Percentiles rank a stretch among this genome's conserved stretches.
These are phyloP conservation scores for Colletotrichum theobromicola DNA, from an alignment of 2,329 filamentous ascomycete genomes.

Conservation along the genomic window DNA sequence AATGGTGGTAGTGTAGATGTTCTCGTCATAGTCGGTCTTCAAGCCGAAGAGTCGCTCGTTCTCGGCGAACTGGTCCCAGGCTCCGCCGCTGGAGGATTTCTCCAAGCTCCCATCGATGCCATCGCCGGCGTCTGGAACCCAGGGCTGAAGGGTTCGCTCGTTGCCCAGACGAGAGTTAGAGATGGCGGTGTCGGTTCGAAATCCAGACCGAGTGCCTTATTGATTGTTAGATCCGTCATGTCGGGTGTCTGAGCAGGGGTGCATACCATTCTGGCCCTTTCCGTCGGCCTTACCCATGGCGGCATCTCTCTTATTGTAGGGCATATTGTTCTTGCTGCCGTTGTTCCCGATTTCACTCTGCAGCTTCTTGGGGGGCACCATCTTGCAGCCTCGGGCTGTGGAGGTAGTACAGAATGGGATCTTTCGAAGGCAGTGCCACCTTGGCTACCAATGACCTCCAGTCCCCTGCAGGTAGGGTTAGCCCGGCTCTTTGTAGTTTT, in stretches of 20 bases:
- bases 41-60: conserved; percentile 90
- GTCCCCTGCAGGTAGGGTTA: conserved; percentile 8
- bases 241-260: neutral
- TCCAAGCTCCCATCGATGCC: conserved; percentile 76
- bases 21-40: conserved; percentile 91
- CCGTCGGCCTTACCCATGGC: conserved; percentile 38
- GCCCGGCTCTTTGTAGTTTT: neutral
- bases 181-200: conserved; percentile 89
- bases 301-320: conserved; percentile 43
- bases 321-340: conserved; percentile 34
- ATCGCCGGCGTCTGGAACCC: conserved; percentile 73
- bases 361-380: conserved; percentile 19
- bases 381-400: conserved; percentile 5
- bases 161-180: conserved; percentile 73
- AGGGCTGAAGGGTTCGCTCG: conserved; percentile 81
- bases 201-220: conserved; percentile 69
- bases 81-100: conserved; percentile 46
- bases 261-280: conserved; percentile 45
- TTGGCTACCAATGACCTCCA: conserved; percentile 10
- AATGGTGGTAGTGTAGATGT: conserved; percentile 91
- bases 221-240: conserved; percentile 7
- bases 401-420: conserved; percentile 10
- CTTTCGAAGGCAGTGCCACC: conserved; percentile 16
- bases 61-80: conserved; percentile 93
- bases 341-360: conserved; percentile 17